Percentiles rank a stretch among this genome's conserved stretches.
Evolutionary conservation across 345 rosid species (phyloP).

Genomic region (Salix viminalis): DNA sequence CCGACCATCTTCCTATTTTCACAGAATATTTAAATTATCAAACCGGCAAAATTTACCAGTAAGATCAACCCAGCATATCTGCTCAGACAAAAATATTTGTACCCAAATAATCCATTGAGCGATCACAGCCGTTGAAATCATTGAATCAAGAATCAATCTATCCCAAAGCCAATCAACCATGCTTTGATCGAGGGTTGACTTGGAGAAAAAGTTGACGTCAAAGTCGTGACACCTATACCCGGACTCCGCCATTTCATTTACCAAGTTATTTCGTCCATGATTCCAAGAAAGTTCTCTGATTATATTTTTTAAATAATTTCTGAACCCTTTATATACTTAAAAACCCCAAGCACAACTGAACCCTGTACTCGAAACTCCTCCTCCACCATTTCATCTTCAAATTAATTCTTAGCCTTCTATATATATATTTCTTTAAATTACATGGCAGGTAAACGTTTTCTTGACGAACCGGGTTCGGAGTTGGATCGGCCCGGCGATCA

Average conservation of each 20-base stretch:
- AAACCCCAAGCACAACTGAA: not conserved
- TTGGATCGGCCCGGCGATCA: constrained; percentile 36
- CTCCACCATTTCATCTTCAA: not conserved
- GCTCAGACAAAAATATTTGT: not conserved
- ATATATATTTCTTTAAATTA: not conserved
- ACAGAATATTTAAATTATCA: not conserved
- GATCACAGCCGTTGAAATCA: not conserved
- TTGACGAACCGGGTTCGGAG: constrained; percentile 38
- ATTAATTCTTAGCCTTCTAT: not conserved
- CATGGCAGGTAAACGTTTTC: constrained; percentile 67
- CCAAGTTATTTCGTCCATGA: constrained; percentile 31
- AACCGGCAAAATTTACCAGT: not conserved
- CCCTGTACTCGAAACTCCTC: not conserved
- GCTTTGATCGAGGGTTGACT: constrained; percentile 21
- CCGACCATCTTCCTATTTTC: not conserved
- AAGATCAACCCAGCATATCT: not conserved
- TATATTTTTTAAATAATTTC: not conserved
- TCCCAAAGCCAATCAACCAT: not conserved
- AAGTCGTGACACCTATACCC: constrained; percentile 22
- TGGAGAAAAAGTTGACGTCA: constrained; percentile 33
- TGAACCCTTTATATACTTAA: not conserved
- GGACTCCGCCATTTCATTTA: not conserved
- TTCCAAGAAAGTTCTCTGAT: constrained; percentile 42
- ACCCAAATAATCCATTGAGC: not conserved
- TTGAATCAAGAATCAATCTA: not conserved